phyloP scores from a whole-genome alignment of 78 protist species.

The Isochrysis galbana region DNA sequence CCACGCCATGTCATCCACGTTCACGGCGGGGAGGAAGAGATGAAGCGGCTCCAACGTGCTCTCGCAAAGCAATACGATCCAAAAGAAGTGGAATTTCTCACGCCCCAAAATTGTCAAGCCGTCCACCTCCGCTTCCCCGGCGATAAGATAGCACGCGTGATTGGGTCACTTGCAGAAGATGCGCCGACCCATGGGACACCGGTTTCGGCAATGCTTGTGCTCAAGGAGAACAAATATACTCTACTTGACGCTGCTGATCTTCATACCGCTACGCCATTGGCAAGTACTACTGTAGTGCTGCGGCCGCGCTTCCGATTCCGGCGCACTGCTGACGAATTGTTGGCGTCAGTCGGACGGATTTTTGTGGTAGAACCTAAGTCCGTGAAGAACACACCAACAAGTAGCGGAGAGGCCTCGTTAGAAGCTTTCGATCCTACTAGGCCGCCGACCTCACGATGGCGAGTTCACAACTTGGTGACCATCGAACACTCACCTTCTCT shows the following conservation, averaged over 20 bases:
- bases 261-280: not conserved
- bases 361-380: not conserved
- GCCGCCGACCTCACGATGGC: not conserved
- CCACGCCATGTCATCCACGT: slow-evolving; percentile 87
- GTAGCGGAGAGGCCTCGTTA: not conserved
- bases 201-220: not conserved
- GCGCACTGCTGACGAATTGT: not conserved
- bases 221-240: not conserved
- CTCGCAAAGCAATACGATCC: slow-evolving; percentile 50
- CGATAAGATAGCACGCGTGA: not conserved
- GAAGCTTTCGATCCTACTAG: not conserved
- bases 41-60: slow-evolving; percentile 62
- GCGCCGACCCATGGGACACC: not conserved
- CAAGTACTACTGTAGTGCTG: not conserved
- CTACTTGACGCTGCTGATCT: slow-evolving; percentile 1
- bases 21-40: slow-evolving; percentile 84
- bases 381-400: not conserved
- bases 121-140: slow-evolving; percentile 32
- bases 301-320: not conserved
- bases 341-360: not conserved
- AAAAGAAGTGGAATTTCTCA: not conserved
- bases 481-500: not conserved
- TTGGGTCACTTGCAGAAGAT: slow-evolving; percentile 37
- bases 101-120: slow-evolving; percentile 45
- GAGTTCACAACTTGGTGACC: not conserved